Conservation (phyloP, 305 asterid genomes). For the Nicotiana rustica region DNA sequence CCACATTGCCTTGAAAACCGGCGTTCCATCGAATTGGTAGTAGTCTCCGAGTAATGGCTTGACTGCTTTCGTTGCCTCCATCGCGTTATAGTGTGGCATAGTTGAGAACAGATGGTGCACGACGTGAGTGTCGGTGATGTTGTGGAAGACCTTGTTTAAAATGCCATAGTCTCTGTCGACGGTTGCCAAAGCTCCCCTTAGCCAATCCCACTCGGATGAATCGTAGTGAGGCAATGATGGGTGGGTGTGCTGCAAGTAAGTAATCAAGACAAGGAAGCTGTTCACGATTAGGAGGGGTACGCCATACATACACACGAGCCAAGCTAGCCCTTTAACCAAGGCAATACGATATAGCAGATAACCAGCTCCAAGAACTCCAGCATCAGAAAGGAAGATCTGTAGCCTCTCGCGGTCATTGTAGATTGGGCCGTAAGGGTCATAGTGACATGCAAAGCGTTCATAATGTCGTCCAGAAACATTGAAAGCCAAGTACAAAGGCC, state of each 20-base stretch:
- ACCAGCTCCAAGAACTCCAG: conserved; percentile 50
- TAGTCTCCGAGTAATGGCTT: conserved; percentile 66
- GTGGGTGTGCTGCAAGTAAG: conserved; percentile 78
- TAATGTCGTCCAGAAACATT: conserved; percentile 68
- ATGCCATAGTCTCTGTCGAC: conserved; percentile 70
- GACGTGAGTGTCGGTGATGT: conserved; percentile 74
- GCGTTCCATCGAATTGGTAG: conserved; percentile 67
- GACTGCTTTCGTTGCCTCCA: conserved; percentile 76
- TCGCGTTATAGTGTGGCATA: conserved; percentile 76
- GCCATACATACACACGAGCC: conserved; percentile 60
- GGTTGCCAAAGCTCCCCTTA: conserved; percentile 74
- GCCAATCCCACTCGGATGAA: conserved; percentile 80
- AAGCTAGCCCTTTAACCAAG: conserved; percentile 51
- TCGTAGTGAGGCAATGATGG: conserved; percentile 74
- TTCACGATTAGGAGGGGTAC: conserved; percentile 64
- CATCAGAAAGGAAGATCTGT: conserved; percentile 63
- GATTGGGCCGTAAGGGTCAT: conserved; percentile 61
- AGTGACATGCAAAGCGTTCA: conserved; percentile 67
- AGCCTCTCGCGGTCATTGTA: conserved; percentile 63
- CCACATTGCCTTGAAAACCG: conserved; percentile 70
- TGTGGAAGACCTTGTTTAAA: conserved; percentile 70
- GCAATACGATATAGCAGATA: conserved; percentile 53
- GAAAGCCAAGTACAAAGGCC: conserved; percentile 70
- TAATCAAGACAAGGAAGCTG: conserved; percentile 69
- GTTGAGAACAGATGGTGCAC: conserved; percentile 76